Evolutionary conservation across 2,329 filamentous ascomycete genomes (phyloP).

Genomic region (Apiospora kogelbergensis): DNA sequence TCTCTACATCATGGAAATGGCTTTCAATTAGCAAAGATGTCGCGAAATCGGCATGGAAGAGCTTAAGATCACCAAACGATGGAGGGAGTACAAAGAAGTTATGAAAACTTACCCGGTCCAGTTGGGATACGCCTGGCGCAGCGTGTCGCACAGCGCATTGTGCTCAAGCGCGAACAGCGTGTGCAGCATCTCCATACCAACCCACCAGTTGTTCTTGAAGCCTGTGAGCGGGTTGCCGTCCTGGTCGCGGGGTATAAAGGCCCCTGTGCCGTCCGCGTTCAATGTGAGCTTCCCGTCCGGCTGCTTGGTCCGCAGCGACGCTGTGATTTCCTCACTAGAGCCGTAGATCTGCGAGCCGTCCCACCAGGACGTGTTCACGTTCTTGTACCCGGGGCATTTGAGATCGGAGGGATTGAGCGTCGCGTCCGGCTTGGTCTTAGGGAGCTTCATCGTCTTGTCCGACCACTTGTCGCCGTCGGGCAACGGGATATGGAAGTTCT

Average conservation of each 20-base stretch:
- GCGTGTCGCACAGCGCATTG: conserved; percentile 41
- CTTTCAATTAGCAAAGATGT: not conserved
- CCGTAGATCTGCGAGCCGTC: conserved; percentile 48
- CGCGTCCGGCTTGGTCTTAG: conserved; percentile 34
- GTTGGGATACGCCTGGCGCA: conserved; percentile 34
- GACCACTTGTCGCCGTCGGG: conserved; percentile 35
- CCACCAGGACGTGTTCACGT: conserved; percentile 45
- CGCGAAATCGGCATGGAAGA: too few species aligned
- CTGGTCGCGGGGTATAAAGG: conserved; percentile 39
- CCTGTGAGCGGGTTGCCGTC: conserved; percentile 40
- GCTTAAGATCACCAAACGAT: not conserved
- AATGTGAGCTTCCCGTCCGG: conserved; percentile 40
- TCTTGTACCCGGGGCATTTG: conserved; percentile 40
- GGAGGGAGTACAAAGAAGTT: too few species aligned
- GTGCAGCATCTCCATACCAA: conserved; percentile 45
- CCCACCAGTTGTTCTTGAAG: conserved; percentile 46
- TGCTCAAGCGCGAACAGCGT: conserved; percentile 47
- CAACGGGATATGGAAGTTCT: conserved; percentile 34
- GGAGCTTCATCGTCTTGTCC: conserved; percentile 35
- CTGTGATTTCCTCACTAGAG: conserved; percentile 37
- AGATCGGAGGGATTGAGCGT: conserved; percentile 35
- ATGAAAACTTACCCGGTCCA: conserved; percentile 27
- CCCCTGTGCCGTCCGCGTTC: conserved; percentile 30
- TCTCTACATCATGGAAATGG: conserved; percentile 23
- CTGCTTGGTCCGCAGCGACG: conserved; percentile 31